Evolutionary conservation across 495 filamentous ascomycete genomes (phyloP).

Genomic region (Aspergillus funiculosus): DNA sequence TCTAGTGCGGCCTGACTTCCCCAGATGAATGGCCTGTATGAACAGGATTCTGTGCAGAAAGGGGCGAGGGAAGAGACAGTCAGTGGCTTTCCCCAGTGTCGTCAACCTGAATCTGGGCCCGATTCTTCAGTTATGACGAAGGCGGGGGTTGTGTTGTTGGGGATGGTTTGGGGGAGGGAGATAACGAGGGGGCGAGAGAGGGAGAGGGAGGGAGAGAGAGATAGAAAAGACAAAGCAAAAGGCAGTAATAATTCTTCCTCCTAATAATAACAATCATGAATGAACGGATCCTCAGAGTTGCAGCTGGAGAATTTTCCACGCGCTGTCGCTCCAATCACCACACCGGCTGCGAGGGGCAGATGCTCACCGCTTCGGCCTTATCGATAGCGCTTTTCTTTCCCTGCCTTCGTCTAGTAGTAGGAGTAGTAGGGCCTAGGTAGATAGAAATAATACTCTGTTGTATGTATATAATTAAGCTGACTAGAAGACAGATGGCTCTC

Average conservation of each 20-base stretch:
- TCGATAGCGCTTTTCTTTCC: too few relatives aligned
- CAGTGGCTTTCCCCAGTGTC: constrained; percentile 3
- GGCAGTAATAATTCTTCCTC: too few relatives aligned
- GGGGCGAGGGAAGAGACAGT: not conserved
- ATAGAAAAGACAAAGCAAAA: too few relatives aligned
- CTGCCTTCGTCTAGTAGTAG: too few relatives aligned
- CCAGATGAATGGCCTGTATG: not conserved
- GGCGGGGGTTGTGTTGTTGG: constrained; percentile 5
- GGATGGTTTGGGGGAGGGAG: constrained; percentile 1
- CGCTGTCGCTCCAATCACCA: constrained; percentile 23
- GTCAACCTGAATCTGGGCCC: not conserved
- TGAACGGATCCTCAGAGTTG: too few relatives aligned
- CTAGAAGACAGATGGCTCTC: too few relatives aligned
- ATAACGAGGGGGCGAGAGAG: constrained; percentile 6
- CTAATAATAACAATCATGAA: too few relatives aligned
- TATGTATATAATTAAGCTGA: too few relatives aligned
- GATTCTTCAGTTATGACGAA: constrained; percentile 1
- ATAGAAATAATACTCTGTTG: too few relatives aligned
- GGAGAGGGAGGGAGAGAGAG: too few relatives aligned
- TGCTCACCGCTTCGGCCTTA: constrained; percentile 18
- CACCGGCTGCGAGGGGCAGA: constrained; percentile 18
- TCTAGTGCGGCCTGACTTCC: not conserved
- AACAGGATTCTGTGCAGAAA: too few relatives aligned
- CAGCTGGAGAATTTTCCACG: constrained; percentile 27
- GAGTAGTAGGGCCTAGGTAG: too few relatives aligned